Base-by-base conservation (phyloP, 2,329 filamentous ascomycete genomes). In the Colletotrichum orbiculare region DNA sequence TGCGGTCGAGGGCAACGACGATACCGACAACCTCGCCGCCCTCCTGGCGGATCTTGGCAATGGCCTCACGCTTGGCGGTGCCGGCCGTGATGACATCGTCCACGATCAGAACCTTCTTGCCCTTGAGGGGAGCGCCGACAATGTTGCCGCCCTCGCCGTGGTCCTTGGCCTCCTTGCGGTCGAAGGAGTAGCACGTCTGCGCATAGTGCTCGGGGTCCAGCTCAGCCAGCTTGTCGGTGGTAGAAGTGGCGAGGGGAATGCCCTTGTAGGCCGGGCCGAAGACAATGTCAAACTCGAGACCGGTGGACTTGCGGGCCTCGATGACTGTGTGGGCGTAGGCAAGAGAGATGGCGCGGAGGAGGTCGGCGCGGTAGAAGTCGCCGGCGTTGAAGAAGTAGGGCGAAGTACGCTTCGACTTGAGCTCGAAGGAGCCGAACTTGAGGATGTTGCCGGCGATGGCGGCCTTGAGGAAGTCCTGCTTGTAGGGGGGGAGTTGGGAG, bases 321-420 rank as follows among this genome's bases (percentile, higher is more conserved):
- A 83, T 79, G 71, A 91, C 87, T 61, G 87, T 84, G 69, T 85
- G 79, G 47, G 95, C 95, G 78, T 95, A 98, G 64, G 95, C 94
- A 45, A 88, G 86, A 56, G 91, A 87, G 71, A 97, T 92, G 61
- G 93, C 88, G 68, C 86, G 87, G 68, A 96, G 88, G 37, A 97
- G 87, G 67, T 89, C 85, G 25, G 91, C 91, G 56, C 89, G 90
- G 84, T 96, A 93, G 80, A 98, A 96, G 73, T 92, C 88, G 66
- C 94, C 94, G 50, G 94, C 94, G 79, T 97, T 97, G 89, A 98
- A 97, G 85, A 98, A 98, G 86, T 98, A 98, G 46, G 96, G 96
- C 11, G 94, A 97, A 72, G 84, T 85, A 73, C 95, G 92, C 79
- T 93, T 92, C 58, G 94, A 97, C 82, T 99, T 99, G 75, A 99